Base-by-base conservation (phyloP, 306 rosid species). In the Vigna unguiculata region DNA sequence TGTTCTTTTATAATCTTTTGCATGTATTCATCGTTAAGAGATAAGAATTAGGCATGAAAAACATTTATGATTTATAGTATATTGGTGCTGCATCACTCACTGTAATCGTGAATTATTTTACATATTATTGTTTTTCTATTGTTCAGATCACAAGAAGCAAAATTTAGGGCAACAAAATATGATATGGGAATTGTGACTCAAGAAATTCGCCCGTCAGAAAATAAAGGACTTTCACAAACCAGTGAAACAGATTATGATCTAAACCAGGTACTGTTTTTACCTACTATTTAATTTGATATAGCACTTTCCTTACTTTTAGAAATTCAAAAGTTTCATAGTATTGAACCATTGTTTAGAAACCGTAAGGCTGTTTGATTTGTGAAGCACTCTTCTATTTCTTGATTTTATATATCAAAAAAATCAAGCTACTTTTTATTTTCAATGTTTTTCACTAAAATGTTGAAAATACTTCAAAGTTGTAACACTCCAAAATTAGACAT, bases 171-270 rank as follows among this genome's bases (percentile, higher is more conserved):
- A 20, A 49, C 83, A 48, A 60, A 60, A 47, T 78, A 49, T 63
- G 65, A 46, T 10, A 25, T 16, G 22, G 47, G 30, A 51, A 28
- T 40, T 67, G 55, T 17, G 5, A 73, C 21, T 21, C 17, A 74
- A 36, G 75, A 73, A 45, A 20, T 43, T 61, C 60, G 30, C 1
- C 61, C 25, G 0, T 55, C 32, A 19, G 47, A 54, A 30, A 46
- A 41, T 1, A 73, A 61, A 69, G 66, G 78, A 21, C 47, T 52
- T 79, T 83, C 81, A 19, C 76, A 83, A 24, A 64, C 48, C 34
- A 83, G 87, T 62, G 87, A 79, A 75, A 69, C 22, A 34, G 59
- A 80, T 64, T 70, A 79, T 60, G 81, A 75, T 63, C 79, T 83
- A 43, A 83, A 83, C 55, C 79, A 83, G 87, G 86, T 83, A 78